Conservation (phyloP, 352 stramenopile genomes). For the Pythium folliculosum region DNA sequence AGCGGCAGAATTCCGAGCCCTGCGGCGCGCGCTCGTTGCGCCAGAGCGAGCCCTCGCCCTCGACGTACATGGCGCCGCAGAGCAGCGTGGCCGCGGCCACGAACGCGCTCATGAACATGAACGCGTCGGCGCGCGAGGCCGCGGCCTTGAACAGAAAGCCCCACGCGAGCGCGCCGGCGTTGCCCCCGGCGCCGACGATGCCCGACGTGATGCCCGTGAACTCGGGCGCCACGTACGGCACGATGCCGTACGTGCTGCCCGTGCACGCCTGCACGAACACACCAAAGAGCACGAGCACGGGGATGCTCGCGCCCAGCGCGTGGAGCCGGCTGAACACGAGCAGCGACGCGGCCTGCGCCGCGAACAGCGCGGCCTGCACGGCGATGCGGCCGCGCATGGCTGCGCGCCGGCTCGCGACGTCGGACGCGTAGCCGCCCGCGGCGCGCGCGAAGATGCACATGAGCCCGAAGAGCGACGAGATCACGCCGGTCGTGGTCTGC, state of each 20-base stretch:
- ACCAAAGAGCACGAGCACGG: constrained; percentile 88
- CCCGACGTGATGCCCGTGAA: constrained; percentile 50
- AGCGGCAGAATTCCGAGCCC: neutral
- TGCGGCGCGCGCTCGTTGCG: neutral
- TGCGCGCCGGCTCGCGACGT: constrained; percentile 68
- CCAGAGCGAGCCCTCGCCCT: constrained; percentile 24
- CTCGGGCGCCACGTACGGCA: constrained; percentile 50
- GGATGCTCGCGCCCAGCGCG: constrained; percentile 50
- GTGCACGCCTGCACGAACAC: constrained; percentile 87
- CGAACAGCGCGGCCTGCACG: constrained; percentile 72
- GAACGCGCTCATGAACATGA: constrained; percentile 46
- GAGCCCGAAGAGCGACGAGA: constrained; percentile 92
- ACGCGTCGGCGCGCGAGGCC: constrained; percentile 31
- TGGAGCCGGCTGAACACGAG: constrained; percentile 67
- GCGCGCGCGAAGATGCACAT: constrained; percentile 93
- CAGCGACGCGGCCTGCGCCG: constrained; percentile 74
- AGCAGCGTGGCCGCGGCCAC: constrained; percentile 24
- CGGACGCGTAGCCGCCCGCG: constrained; percentile 80
- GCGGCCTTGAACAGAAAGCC: constrained; percentile 51
- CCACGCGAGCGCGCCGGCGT: constrained; percentile 45
- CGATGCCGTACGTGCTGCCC: constrained; percentile 54
- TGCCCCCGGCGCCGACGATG: constrained; percentile 53
- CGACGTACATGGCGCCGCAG: constrained; percentile 11
- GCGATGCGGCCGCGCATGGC: constrained; percentile 88
- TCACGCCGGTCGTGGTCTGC: constrained; percentile 57